Evolutionary conservation across 139 green algal species (phyloP).

Genomic region (Dunaliella sp.): DNA sequence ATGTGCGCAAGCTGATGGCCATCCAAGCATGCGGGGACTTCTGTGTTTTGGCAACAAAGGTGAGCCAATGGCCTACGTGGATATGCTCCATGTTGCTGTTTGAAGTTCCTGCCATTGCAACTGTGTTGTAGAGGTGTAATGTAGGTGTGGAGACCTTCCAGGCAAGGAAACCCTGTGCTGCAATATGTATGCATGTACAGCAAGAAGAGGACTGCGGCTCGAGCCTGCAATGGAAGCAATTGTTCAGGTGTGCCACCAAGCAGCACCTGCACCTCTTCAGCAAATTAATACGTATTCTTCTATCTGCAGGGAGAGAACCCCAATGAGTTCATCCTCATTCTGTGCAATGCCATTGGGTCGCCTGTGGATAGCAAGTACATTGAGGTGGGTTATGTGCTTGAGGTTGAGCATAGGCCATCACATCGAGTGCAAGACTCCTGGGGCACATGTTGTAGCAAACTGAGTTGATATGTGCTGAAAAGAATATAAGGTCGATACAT

Average conservation of each 20-base stretch:
- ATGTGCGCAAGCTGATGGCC: constrained; percentile 66
- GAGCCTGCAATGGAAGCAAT: too few relatives aligned
- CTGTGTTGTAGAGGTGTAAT: background rate
- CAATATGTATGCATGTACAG: too few relatives aligned
- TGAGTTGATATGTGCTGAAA: too few relatives aligned
- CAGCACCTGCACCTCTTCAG: too few relatives aligned
- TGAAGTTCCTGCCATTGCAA: background rate
- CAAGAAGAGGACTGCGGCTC: too few relatives aligned
- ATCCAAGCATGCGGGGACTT: constrained; percentile 59
- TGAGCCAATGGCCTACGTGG: constrained; percentile 8
- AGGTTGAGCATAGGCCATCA: background rate
- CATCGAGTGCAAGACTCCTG: background rate
- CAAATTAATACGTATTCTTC: too few relatives aligned
- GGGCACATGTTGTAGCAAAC: constrained; percentile 2
- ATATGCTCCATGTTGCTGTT: background rate
- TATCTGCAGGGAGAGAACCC: constrained; percentile 54
- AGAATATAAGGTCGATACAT: too few relatives aligned
- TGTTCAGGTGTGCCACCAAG: too few relatives aligned
- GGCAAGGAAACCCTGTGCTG: too few relatives aligned
- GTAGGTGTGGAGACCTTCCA: background rate
- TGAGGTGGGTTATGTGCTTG: constrained; percentile 26
- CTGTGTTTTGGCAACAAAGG: constrained; percentile 61
- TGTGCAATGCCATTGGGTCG: constrained; percentile 82
- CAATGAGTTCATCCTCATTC: constrained; percentile 70
- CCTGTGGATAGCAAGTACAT: constrained; percentile 79